phyloP scores from a whole-genome alignment of 2,329 filamentous ascomycete species.

The Neospermospora avenae region DNA sequence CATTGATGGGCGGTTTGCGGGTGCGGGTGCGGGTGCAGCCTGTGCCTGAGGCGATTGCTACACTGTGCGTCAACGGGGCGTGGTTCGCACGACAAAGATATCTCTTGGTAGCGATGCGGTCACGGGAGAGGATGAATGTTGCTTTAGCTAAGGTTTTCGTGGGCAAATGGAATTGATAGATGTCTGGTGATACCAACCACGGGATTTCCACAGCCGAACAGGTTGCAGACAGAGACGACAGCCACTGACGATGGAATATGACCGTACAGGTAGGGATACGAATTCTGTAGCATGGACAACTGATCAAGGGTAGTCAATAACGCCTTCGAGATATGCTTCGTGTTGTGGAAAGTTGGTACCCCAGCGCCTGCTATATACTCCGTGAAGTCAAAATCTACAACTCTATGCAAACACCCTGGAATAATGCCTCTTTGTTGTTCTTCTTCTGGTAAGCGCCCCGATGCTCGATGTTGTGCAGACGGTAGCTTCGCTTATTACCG shows the following conservation, averaged over 20 bases:
- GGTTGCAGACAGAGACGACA: too few species aligned
- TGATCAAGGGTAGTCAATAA: too few species aligned
- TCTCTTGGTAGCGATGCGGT: background rate
- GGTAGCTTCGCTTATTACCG: background rate
- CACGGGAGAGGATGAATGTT: background rate
- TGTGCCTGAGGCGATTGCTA: background rate
- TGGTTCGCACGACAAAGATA: background rate
- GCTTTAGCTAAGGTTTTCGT: too few species aligned
- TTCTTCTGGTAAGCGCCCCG: background rate
- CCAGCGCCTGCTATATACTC: too few species aligned
- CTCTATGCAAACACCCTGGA: background rate
- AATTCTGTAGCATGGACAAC: too few species aligned
- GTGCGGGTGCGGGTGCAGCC: background rate
- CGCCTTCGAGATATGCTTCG: too few species aligned
- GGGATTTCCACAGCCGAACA: too few species aligned
- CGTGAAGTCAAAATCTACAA: background rate
- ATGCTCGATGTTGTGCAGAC: slow-evolving; percentile 6
- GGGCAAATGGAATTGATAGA: too few species aligned
- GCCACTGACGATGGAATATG: too few species aligned
- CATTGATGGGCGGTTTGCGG: background rate
- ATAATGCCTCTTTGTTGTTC: background rate
- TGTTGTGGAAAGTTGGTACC: too few species aligned
- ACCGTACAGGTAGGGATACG: too few species aligned
- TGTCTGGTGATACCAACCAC: too few species aligned
- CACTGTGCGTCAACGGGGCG: background rate